phyloP scores from a whole-genome alignment of 345 rosid species.

The Cochlearia excelsa region DNA sequence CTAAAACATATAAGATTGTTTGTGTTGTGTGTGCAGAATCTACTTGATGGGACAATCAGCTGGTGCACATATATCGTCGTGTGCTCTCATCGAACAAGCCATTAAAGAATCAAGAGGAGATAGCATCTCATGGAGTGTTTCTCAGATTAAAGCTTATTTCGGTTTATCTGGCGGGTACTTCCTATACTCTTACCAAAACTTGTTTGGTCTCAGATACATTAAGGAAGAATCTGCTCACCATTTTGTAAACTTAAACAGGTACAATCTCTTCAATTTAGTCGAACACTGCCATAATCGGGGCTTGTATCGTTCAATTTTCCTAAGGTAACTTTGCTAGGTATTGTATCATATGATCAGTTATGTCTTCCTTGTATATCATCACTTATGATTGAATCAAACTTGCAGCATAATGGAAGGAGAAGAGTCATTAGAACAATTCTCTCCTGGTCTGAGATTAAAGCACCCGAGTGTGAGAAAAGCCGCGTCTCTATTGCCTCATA shows the following conservation, averaged over 20 bases:
- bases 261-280: slow-evolving; percentile 73
- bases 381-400: not conserved
- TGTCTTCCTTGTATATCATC: not conserved
- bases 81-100: slow-evolving; percentile 89
- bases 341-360: not conserved
- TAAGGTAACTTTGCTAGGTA: slow-evolving; percentile 44
- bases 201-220: not conserved
- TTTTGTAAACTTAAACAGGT: slow-evolving; percentile 46
- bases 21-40: slow-evolving; percentile 49
- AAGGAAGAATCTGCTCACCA: not conserved
- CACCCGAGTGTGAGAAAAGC: slow-evolving; percentile 54
- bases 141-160: slow-evolving; percentile 78
- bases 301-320: slow-evolving; percentile 73
- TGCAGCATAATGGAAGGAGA: slow-evolving; percentile 97
- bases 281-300: slow-evolving; percentile 86
- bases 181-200: not conserved
- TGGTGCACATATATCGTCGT: slow-evolving; percentile 94
- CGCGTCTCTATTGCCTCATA: slow-evolving; percentile 61
- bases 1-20: slow-evolving; percentile 21
- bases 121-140: slow-evolving; percentile 65
- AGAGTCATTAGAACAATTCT: slow-evolving; percentile 66
- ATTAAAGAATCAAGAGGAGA: slow-evolving; percentile 69
- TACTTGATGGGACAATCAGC: slow-evolving; percentile 99
- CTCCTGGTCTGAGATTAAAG: slow-evolving; percentile 71
- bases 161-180: slow-evolving; percentile 94